phyloP scores from a whole-genome alignment of 192 early-diverging fungal species.

The Entrophospora sp. region DNA sequence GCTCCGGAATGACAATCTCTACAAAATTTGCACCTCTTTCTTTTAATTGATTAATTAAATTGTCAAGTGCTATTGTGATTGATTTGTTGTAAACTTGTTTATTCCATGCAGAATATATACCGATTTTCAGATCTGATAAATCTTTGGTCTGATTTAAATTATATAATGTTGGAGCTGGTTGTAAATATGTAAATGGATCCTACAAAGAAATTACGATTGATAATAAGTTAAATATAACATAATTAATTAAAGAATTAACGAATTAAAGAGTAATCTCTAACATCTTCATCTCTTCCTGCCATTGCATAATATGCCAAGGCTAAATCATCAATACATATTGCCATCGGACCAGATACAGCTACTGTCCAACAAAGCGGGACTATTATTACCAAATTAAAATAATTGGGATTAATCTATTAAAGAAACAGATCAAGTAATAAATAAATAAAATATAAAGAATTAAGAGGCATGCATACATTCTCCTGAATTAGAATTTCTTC shows the following conservation, averaged over 20 bases:
- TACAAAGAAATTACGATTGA: constrained; percentile 8
- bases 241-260: not conserved
- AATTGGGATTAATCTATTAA: no score
- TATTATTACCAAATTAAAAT: no score
- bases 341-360: constrained; percentile 59
- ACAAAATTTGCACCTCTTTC: constrained; percentile 52
- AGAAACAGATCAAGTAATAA: not conserved
- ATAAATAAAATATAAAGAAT: not conserved
- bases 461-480: constrained; percentile 24
- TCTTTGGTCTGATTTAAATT: constrained; percentile 14
- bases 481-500: constrained; percentile 49
- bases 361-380: constrained; percentile 45
- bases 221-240: not conserved
- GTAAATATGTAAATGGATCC: constrained; percentile 37
- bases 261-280: no score
- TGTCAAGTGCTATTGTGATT: constrained; percentile 23
- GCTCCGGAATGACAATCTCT: constrained; percentile 50
- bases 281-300: constrained; percentile 44
- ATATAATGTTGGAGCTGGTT: constrained; percentile 41
- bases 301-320: constrained; percentile 56
- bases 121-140: constrained; percentile 48
- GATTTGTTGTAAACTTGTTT: constrained; percentile 30
- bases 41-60: constrained; percentile 27
- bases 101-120: constrained; percentile 44
- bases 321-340: constrained; percentile 57